phyloP scores from a whole-genome alignment of 2,329 filamentous ascomycete genomes.

The Phyllosticta paracitricarpa region DNA sequence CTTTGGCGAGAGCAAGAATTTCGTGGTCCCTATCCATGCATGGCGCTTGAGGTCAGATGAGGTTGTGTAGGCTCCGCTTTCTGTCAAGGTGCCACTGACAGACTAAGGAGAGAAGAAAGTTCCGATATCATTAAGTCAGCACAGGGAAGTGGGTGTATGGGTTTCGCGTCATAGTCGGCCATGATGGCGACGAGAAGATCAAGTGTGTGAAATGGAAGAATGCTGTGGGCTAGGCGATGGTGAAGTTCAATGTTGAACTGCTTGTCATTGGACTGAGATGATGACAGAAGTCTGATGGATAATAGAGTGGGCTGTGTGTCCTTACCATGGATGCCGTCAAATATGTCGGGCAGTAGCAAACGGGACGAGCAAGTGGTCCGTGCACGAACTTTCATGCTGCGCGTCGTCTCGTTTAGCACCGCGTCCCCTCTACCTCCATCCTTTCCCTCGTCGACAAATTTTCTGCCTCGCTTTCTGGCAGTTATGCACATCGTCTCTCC shows the following conservation, averaged over 20 bases:
- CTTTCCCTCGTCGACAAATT: too few species aligned
- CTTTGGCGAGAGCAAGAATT: neutral
- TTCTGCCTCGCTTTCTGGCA: too few species aligned
- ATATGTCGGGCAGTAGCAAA: neutral
- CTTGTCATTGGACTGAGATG: too few species aligned
- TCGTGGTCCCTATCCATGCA: neutral
- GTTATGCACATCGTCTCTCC: neutral
- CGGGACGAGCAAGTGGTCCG: neutral
- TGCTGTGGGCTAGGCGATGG: too few species aligned
- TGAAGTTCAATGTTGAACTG: too few species aligned
- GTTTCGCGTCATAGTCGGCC: neutral
- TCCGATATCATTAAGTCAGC: neutral
- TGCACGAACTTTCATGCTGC: neutral
- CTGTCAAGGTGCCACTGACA: neutral
- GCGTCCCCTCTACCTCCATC: too few species aligned
- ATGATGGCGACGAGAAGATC: too few species aligned
- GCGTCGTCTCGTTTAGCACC: too few species aligned
- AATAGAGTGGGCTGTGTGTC: too few species aligned
- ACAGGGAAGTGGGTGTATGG: neutral
- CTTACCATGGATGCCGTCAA: neutral
- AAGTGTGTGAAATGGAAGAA: too few species aligned
- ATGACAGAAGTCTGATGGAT: too few species aligned
- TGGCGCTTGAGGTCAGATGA: neutral
- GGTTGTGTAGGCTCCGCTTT: neutral
- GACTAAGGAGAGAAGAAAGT: neutral